Percentiles rank a stretch among this genome's conserved stretches.
These are phyloP conservation scores for Westerdykella ornata DNA, from an alignment of 2,329 filamentous ascomycete genomes.

Conservation along the genomic window DNA sequence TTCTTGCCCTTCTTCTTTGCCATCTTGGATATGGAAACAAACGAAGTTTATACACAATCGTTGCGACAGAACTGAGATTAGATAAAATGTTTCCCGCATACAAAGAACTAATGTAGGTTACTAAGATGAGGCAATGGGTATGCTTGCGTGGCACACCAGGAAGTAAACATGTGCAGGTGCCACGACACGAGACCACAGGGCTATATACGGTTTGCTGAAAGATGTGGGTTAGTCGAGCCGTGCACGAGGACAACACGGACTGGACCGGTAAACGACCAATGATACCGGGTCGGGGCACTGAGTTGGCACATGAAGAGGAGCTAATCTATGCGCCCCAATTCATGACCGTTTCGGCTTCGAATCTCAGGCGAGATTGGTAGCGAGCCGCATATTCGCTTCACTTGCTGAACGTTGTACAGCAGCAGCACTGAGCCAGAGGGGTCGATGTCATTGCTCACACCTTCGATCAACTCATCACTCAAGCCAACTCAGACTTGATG, in stretches of 20 bases:
- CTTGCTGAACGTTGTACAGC: constrained; percentile 9
- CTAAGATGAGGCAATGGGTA: constrained; percentile 22
- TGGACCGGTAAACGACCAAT: constrained; percentile 27
- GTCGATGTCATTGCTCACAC: too few species aligned
- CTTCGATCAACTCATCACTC: too few species aligned
- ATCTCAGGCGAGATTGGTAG: constrained; percentile 17
- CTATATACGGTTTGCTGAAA: constrained; percentile 31
- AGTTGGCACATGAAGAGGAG: constrained; percentile 28
- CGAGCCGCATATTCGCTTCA: constrained; percentile 13
- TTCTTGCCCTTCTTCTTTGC: constrained; percentile 30
- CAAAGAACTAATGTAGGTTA: constrained; percentile 12
- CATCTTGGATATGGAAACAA: constrained; percentile 18
- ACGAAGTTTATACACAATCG: constrained; percentile 18
- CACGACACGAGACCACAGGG: constrained; percentile 29
- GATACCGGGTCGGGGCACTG: constrained; percentile 22
- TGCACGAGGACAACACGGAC: constrained; percentile 28
- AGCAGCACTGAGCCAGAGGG: too few species aligned
- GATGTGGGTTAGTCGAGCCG: constrained; percentile 19
- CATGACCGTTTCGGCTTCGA: constrained; percentile 20
- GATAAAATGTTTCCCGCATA: constrained; percentile 23
- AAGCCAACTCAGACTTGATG: too few species aligned
- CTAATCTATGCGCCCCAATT: constrained; percentile 31
- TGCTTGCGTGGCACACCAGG: constrained; percentile 36
- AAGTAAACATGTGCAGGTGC: constrained; percentile 24
- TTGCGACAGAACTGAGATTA: constrained; percentile 8